A percentile compares a stretch with the other conserved stretches of the same genome.
Evolutionary conservation across 169 alveolate genomes (phyloP).

Genomic region (Cryptosporidium tyzzeri): DNA sequence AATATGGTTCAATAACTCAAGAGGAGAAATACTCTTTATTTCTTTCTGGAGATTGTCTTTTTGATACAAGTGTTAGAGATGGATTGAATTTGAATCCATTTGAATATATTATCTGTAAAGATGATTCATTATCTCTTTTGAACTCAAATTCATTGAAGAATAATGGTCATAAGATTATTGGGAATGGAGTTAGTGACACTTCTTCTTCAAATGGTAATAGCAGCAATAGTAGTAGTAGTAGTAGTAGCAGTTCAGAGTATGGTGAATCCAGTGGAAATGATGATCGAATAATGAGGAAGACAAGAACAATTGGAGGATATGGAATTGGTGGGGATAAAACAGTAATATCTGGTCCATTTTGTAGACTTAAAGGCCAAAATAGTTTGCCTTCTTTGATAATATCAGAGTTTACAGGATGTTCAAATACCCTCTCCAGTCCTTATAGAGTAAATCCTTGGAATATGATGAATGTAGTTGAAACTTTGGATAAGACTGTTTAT

Average conservation of each 20-base stretch:
- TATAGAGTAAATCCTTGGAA: slow-evolving; percentile 87
- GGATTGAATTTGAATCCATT: slow-evolving; percentile 86
- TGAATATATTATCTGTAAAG: slow-evolving; percentile 77
- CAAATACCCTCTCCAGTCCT: slow-evolving; percentile 82
- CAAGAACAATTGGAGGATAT: not conserved
- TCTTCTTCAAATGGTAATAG: not conserved
- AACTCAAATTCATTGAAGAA: not conserved
- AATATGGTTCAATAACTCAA: slow-evolving; percentile 69
- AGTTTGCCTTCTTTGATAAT: slow-evolving; percentile 77
- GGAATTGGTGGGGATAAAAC: not conserved
- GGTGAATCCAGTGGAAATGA: slow-evolving; percentile 67
- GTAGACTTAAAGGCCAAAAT: not conserved
- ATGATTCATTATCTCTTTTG: slow-evolving; percentile 15
- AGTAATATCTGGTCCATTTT: slow-evolving; percentile 9
- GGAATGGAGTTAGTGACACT: not conserved
- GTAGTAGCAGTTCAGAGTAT: slow-evolving; percentile 7
- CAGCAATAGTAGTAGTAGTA: no score
- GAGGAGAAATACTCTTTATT: slow-evolving; percentile 82
- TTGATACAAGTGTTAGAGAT: slow-evolving; percentile 86
- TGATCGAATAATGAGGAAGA: not conserved
- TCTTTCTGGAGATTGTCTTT: slow-evolving; percentile 83
- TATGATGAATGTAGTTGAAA: slow-evolving; percentile 81
- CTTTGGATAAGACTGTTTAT: slow-evolving; percentile 81
- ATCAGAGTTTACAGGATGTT: slow-evolving; percentile 86
- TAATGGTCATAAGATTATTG: not conserved